Evolutionary conservation across 495 filamentous ascomycete genomes (phyloP).

Genomic region (Aspergillus avenaceus): DNA sequence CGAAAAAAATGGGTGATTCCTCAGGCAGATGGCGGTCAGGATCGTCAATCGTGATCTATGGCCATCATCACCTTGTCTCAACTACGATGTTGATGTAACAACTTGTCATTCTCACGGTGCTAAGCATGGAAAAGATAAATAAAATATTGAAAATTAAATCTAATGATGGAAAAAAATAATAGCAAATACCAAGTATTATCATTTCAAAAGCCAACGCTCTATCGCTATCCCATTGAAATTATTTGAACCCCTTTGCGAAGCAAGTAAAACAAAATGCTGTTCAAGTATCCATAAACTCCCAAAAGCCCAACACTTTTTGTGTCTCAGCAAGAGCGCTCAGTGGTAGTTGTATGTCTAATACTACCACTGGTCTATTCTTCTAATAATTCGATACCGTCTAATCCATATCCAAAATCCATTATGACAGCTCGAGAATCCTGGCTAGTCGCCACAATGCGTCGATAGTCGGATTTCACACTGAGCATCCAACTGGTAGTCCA

Average conservation of each 20-base stretch:
- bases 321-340: conserved; percentile 1
- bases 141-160: neutral
- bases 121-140: neutral
- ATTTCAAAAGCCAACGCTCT: conserved; percentile 9
- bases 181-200: too few species aligned
- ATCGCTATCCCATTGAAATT: conserved; percentile 15
- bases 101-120: too few species aligned
- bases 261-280: conserved; percentile 2
- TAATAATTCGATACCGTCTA: conserved; percentile 45
- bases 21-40: conserved; percentile 8
- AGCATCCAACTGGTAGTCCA: conserved; percentile 97
- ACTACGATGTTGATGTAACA: too few species aligned
- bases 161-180: too few species aligned
- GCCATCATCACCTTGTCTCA: too few species aligned
- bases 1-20: neutral
- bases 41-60: neutral
- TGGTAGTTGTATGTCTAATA: conserved; percentile 13
- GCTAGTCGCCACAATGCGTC: conserved; percentile 86
- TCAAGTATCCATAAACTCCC: neutral
- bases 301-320: conserved; percentile 5
- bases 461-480: conserved; percentile 90
- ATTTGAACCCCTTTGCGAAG: conserved; percentile 1
- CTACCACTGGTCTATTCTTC: conserved; percentile 32
- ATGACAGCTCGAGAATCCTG: conserved; percentile 88
- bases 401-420: conserved; percentile 65